These are phyloP conservation scores for Betula pendula DNA, from an alignment of 306 rosid species.

Conservation along the genomic window DNA sequence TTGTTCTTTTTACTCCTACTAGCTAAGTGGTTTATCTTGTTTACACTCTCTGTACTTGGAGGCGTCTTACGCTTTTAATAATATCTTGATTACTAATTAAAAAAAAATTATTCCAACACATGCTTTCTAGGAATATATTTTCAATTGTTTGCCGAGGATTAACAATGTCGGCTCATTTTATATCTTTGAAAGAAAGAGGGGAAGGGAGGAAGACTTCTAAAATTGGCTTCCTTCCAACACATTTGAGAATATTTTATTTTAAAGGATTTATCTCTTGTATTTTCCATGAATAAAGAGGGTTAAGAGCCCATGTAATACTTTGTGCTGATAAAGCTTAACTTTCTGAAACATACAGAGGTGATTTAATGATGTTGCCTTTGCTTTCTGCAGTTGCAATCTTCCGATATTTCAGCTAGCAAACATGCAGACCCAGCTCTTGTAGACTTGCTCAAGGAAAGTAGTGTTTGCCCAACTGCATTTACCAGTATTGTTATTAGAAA, in stretches of 20 bases:
- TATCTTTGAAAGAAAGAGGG: background rate
- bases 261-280: background rate
- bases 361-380: conserved; percentile 27
- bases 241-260: background rate
- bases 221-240: conserved; percentile 3
- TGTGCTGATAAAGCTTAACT: conserved; percentile 1
- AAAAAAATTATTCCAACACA: background rate
- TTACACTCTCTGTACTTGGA: no score
- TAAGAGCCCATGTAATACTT: conserved; percentile 12
- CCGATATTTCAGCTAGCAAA: conserved; percentile 57
- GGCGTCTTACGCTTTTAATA: no score
- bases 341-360: background rate
- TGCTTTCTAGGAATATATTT: background rate
- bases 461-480: conserved; percentile 21
- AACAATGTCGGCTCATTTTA: background rate
- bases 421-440: conserved; percentile 59
- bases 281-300: background rate
- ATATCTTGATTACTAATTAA: no score
- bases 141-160: background rate
- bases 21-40: no score
- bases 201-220: background rate
- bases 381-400: conserved; percentile 67
- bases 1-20: no score
- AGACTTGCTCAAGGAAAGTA: conserved; percentile 72
- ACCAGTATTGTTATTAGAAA: conserved; percentile 8